Percentiles rank a stretch among this genome's conserved stretches.
These are phyloP conservation scores for Populus trichocarpa DNA, from an alignment of 441 rosid species.

Conservation along the genomic window DNA sequence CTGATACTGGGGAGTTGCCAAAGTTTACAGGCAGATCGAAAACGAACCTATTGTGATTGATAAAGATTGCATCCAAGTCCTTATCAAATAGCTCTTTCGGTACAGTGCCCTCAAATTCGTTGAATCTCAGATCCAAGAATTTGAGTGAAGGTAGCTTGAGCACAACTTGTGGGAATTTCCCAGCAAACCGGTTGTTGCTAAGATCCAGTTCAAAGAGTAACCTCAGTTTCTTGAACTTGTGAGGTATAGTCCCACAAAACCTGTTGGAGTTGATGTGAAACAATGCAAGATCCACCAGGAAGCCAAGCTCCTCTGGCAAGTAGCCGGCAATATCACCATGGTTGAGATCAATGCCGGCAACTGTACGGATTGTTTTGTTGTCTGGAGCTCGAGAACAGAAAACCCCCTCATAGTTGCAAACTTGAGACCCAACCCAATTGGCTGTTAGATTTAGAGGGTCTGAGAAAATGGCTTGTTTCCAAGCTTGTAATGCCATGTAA, in stretches of 20 bases:
- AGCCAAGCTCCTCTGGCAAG: conserved; percentile 85
- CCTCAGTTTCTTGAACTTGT: conserved; percentile 49
- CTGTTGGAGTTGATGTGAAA: conserved; percentile 89
- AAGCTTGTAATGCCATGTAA: conserved; percentile 88
- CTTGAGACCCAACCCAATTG: conserved; percentile 77
- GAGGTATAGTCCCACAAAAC: conserved; percentile 83
- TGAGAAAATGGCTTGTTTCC: conserved; percentile 87
- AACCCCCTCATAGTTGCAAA: conserved; percentile 61
- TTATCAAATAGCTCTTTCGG: conserved; percentile 78
- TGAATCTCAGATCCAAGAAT: conserved; percentile 88
- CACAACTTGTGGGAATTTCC: conserved; percentile 70
- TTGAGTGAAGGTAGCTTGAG: conserved; percentile 62
- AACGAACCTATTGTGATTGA: conserved; percentile 81
- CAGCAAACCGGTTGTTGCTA: conserved; percentile 91
- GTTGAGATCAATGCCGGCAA: conserved; percentile 92
- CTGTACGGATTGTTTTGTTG: conserved; percentile 55
- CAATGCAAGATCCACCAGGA: conserved; percentile 81
- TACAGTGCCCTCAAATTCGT: conserved; percentile 88
- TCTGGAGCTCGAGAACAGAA: conserved; percentile 74
- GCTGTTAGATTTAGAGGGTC: conserved; percentile 68
- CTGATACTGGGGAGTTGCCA: conserved; percentile 93
- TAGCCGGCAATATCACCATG: conserved; percentile 91
- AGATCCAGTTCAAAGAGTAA: conserved; percentile 84
- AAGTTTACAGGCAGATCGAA: conserved; percentile 78
- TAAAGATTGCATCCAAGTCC: conserved; percentile 78